Conservation (phyloP, 2,329 filamentous ascomycete species). For the Talaromyces amestolkiae region DNA sequence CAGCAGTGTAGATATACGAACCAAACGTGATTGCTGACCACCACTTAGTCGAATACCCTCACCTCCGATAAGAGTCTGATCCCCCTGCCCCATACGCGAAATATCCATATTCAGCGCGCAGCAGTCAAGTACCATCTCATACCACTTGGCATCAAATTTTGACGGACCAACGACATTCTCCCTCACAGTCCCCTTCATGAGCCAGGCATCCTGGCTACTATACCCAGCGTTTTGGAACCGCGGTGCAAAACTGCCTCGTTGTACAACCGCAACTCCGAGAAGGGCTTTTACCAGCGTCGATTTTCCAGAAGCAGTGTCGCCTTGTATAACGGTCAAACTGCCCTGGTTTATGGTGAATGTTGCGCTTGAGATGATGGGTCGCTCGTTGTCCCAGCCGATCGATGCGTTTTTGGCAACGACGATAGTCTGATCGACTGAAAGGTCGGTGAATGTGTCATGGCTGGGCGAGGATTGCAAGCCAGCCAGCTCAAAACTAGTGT, state of each 20-base stretch:
- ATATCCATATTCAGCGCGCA: constrained; percentile 40
- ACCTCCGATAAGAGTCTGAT: constrained; percentile 51
- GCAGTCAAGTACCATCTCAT: constrained; percentile 25
- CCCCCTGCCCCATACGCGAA: constrained; percentile 38
- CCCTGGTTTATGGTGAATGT: not conserved
- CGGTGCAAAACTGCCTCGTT: not conserved
- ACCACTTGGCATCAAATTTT: constrained; percentile 29
- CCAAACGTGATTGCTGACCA: constrained; percentile 48
- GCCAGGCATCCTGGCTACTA: constrained; percentile 36
- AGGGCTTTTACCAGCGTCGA: not conserved
- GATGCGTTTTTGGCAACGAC: not conserved
- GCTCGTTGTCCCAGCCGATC: not conserved
- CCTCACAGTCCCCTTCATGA: constrained; percentile 31
- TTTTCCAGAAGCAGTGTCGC: not conserved
- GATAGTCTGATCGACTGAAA: not conserved
- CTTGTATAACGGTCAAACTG: constrained; percentile 1
- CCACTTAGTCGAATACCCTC: constrained; percentile 54
- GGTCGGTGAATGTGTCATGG: not conserved
- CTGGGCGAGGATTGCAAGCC: not conserved
- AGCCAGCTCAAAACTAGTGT: not conserved
- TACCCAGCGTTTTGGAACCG: constrained; percentile 27
- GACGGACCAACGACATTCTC: constrained; percentile 31
- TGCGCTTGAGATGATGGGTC: not conserved
- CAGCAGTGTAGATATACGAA: not conserved
- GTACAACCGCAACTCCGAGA: not conserved